Percentiles rank a stretch among this genome's conserved stretches.
These are phyloP conservation scores for Metarhizium brunneum DNA, from an alignment of 2,329 filamentous ascomycete genomes.

Conservation along the genomic window DNA sequence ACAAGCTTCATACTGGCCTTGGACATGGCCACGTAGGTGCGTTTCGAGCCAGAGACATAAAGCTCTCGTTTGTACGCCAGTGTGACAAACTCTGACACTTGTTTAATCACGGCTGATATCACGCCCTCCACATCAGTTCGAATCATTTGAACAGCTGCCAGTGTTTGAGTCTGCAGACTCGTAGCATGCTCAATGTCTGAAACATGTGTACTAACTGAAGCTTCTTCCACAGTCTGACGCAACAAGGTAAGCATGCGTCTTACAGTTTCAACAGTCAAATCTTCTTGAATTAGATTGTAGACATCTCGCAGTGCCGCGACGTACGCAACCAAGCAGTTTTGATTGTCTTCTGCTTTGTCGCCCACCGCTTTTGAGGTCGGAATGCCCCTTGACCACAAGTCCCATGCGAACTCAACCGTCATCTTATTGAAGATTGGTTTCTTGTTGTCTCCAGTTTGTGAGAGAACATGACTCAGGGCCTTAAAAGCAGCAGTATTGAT, in stretches of 20 bases:
- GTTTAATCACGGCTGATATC: slow-evolving; percentile 56
- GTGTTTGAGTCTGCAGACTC: slow-evolving; percentile 58
- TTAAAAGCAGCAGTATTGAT: slow-evolving; percentile 65
- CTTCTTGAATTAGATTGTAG: slow-evolving; percentile 61
- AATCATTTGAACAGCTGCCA: slow-evolving; percentile 59
- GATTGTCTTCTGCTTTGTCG: slow-evolving; percentile 51
- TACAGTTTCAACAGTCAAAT: slow-evolving; percentile 53
- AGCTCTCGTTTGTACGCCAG: slow-evolving; percentile 51
- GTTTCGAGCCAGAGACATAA: slow-evolving; percentile 33
- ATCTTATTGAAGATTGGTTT: slow-evolving; percentile 35
- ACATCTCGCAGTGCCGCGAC: slow-evolving; percentile 66
- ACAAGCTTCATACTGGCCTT: slow-evolving; percentile 71
- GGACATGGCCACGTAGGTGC: slow-evolving; percentile 83
- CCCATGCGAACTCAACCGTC: slow-evolving; percentile 56
- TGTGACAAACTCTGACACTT: slow-evolving; percentile 61
- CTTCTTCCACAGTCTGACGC: slow-evolving; percentile 60
- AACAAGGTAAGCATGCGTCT: slow-evolving; percentile 63
- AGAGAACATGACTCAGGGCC: slow-evolving; percentile 55
- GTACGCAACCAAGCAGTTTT: slow-evolving; percentile 80
- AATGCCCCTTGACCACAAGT: slow-evolving; percentile 59
- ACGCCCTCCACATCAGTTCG: slow-evolving; percentile 56
- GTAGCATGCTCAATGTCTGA: slow-evolving; percentile 67
- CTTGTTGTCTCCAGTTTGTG: slow-evolving; percentile 33
- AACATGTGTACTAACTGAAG: slow-evolving; percentile 57
- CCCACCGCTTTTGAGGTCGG: slow-evolving; percentile 33